Base-by-base conservation (phyloP, 345 rosid species). In the Cardamine occulta region DNA sequence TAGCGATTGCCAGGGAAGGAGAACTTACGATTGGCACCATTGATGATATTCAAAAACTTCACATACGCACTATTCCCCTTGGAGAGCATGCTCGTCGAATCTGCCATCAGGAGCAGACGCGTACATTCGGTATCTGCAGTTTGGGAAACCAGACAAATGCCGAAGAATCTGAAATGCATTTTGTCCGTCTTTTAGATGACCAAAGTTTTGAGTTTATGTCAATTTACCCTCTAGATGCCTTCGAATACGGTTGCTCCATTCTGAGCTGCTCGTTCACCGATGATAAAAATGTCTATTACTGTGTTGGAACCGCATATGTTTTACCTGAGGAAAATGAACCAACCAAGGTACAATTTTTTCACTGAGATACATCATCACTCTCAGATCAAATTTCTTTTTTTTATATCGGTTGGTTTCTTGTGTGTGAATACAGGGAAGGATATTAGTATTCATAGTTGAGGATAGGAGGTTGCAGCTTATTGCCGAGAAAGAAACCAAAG, bases 1-100 rank as follows among this genome's bases (percentile, higher is more conserved):
- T 95, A 21, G 99, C 98, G 12, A 90, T 95, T 81, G 99, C 99
- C 17, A 95, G 90, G 76, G 98, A 89, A 84, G 99, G 98, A 6
- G 98, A 93, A 76, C 99, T 95, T 82, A 88, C 94, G 2, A 95
- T 95, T 59, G 99, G 98, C 63, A 92, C 99, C 66, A 95, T 95
- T 52, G 99, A 95, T 87, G 99, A 95, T 78, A 93, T 93, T 72
- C 99, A 93, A 82, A 95, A 95, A 88, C 99, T 95, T 82, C 99
- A 95, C 75, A 95, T 95, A 67, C 98, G 99, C 66, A 85, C 99
- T 54, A 92, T 95, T 79, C 99, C 99, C 9, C 86, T 95, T 35
- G 97, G 99, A 68, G 99, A 95, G 82, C 96, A 95, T 70, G 91
- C 98, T 58, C 90, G 97, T 54, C 88, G 99, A 39, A 92, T 95